Conservation (phyloP, 768 basidiomycete species). For the Russula olivacea region DNA sequence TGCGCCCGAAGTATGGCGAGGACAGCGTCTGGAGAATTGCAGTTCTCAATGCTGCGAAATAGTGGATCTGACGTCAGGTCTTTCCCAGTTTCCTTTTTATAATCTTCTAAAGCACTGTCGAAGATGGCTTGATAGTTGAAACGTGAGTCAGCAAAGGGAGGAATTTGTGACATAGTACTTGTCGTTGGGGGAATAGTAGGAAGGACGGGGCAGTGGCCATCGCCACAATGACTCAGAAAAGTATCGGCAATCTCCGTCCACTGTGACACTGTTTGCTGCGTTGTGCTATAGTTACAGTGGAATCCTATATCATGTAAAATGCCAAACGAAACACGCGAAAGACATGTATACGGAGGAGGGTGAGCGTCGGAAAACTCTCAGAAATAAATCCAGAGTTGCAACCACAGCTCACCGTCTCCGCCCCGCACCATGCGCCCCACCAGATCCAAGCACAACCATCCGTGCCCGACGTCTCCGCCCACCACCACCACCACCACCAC, state of each 20-base stretch:
- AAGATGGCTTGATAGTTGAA: background rate
- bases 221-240: too few relatives aligned
- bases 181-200: background rate
- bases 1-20: background rate
- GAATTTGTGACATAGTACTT: background rate
- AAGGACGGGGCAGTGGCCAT: too few relatives aligned
- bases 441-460: constrained; percentile 67
- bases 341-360: background rate
- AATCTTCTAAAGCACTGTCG: background rate
- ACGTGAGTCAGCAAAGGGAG: background rate
- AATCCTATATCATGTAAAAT: background rate
- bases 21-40: background rate
- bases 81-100: background rate
- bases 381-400: background rate
- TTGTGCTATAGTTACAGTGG: background rate
- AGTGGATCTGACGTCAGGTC: background rate
- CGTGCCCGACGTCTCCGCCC: constrained; percentile 57
- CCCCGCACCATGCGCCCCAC: constrained; percentile 51
- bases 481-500: constrained; percentile 27
- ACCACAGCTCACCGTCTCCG: constrained; percentile 32
- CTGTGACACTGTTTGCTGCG: too few relatives aligned
- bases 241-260: too few relatives aligned
- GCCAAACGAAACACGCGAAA: background rate
- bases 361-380: background rate
- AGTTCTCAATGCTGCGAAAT: background rate